These are phyloP conservation scores for Phytophthora meadii DNA, from an alignment of 352 stramenopile species.

Conservation along the genomic window DNA sequence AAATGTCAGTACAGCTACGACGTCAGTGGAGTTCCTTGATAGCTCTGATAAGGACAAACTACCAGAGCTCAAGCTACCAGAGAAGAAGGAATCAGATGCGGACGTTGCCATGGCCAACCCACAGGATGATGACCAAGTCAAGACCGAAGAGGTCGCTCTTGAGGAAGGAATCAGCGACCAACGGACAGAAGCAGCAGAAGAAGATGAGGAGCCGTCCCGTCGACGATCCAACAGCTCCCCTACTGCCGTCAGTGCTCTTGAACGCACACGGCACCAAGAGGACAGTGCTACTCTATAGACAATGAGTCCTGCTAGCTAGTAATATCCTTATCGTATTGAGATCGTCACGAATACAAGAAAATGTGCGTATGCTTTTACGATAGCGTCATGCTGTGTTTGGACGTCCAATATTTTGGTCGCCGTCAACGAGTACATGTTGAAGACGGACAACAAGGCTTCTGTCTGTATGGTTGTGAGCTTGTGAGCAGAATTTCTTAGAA, in stretches of 20 bases:
- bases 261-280: conserved; percentile 24
- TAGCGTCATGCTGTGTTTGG: too few relatives aligned
- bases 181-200: neutral
- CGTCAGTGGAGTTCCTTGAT: conserved; percentile 6
- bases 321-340: conserved; percentile 33
- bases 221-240: conserved; percentile 38
- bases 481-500: too few relatives aligned
- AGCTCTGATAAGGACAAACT: conserved; percentile 4
- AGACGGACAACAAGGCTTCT: too few relatives aligned
- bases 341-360: conserved; percentile 3
- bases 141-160: conserved; percentile 12
- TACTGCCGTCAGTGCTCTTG: conserved; percentile 16
- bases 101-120: conserved; percentile 40
- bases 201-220: conserved; percentile 7
- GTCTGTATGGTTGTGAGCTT: too few relatives aligned
- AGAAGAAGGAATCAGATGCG: conserved; percentile 10
- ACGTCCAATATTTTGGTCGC: too few relatives aligned
- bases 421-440: too few relatives aligned
- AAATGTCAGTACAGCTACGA: conserved; percentile 12
- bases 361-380: neutral
- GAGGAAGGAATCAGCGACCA: conserved; percentile 20
- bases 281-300: conserved; percentile 37
- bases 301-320: conserved; percentile 8
- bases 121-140: conserved; percentile 34
- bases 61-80: conserved; percentile 18